phyloP scores from a whole-genome alignment of 2,329 filamentous ascomycete species.

The Albophoma yamanashiensis region DNA sequence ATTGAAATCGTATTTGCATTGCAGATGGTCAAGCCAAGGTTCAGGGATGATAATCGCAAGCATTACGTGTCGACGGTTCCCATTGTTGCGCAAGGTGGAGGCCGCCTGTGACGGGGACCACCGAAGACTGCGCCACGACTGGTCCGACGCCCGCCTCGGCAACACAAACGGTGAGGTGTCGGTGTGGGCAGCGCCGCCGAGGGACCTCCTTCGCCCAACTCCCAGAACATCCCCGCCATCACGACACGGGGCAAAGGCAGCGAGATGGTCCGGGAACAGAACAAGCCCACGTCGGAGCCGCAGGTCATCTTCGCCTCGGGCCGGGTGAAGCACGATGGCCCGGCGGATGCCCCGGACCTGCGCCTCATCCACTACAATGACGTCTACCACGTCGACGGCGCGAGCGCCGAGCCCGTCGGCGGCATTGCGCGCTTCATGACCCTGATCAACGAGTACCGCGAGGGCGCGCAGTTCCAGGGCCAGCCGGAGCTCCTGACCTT shows the following conservation, averaged over 20 bases:
- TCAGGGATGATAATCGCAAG: not conserved
- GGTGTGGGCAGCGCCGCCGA: not conserved
- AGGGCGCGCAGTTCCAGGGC: conserved; percentile 45
- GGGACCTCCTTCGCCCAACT: not conserved
- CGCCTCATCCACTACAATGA: conserved; percentile 89
- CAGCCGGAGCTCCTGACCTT: conserved; percentile 63
- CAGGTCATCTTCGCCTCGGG: conserved; percentile 13
- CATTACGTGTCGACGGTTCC: not conserved
- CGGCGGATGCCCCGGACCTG: conserved; percentile 45
- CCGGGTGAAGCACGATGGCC: conserved; percentile 2
- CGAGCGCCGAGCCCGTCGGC: conserved; percentile 71
- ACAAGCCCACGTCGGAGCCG: conserved; percentile 10
- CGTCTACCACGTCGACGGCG: conserved; percentile 75
- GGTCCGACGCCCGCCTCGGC: not conserved
- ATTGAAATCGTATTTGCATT: not conserved
- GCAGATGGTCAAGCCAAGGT: not conserved
- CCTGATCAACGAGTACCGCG: conserved; percentile 63
- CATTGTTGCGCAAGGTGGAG: not conserved
- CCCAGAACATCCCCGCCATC: not conserved
- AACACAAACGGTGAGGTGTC: not conserved
- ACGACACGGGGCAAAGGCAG: not conserved
- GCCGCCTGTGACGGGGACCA: not conserved
- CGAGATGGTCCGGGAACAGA: not conserved
- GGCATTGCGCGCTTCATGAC: conserved; percentile 74
- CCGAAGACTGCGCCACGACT: not conserved